phyloP scores from a whole-genome alignment of 2,329 filamentous ascomycete genomes.

The Claviceps sp. region DNA sequence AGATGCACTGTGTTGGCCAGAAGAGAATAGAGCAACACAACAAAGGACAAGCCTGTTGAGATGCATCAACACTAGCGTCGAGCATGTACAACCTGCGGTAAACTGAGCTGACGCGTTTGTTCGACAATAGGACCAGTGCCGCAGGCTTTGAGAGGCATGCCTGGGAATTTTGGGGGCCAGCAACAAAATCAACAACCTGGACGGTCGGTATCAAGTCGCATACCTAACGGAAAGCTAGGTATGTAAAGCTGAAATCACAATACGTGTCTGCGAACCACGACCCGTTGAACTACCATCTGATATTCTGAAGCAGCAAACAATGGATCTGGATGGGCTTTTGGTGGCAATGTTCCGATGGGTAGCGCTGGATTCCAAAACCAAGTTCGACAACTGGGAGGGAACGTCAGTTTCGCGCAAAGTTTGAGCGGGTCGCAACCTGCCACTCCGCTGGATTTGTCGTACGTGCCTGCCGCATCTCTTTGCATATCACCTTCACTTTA shows the following conservation, averaged over 20 bases:
- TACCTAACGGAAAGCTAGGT: slow-evolving; percentile 56
- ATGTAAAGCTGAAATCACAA: slow-evolving; percentile 5
- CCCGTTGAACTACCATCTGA: background rate
- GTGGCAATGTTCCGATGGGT: slow-evolving; percentile 47
- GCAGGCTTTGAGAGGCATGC: slow-evolving; percentile 49
- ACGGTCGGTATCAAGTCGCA: slow-evolving; percentile 41
- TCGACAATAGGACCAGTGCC: slow-evolving; percentile 39
- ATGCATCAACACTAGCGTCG: background rate
- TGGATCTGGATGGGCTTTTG: slow-evolving; percentile 48
- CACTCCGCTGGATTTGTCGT: slow-evolving; percentile 52
- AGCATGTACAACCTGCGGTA: background rate
- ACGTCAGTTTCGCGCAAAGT: slow-evolving; percentile 54
- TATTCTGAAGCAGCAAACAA: slow-evolving; percentile 28
- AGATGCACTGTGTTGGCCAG: background rate
- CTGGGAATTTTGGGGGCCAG: slow-evolving; percentile 44
- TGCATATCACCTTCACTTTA: slow-evolving; percentile 2
- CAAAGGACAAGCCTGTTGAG: background rate
- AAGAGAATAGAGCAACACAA: background rate
- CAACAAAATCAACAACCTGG: slow-evolving; percentile 42
- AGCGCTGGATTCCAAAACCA: slow-evolving; percentile 39
- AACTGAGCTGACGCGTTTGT: slow-evolving; percentile 14
- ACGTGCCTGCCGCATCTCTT: slow-evolving; percentile 25
- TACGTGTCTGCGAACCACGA: background rate
- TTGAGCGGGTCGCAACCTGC: slow-evolving; percentile 48
- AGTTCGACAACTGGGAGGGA: slow-evolving; percentile 41